Evolutionary conservation across 2,329 filamentous ascomycete species (phyloP), one percentile per base, ranked within the genome.

Genomic region (Chrysoporthe puriensis): DNA sequence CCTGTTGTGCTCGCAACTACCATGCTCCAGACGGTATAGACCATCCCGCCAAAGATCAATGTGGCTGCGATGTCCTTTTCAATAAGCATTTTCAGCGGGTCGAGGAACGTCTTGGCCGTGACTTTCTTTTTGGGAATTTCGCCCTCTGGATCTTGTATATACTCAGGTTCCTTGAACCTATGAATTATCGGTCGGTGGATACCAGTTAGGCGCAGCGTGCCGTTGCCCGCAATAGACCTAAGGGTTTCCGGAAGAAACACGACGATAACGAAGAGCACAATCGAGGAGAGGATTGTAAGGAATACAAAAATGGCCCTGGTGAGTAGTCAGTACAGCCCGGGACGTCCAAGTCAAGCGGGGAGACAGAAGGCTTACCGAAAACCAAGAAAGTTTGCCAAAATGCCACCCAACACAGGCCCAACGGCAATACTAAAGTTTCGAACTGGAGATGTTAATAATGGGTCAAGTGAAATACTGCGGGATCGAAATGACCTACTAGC

Each of bases 1-100:
- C 74, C 74, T 0, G 79, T 78, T 1, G 81, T 84, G 14, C 76
- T 80, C 2, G 81, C 79, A 1, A 80, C 82, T 5, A 84, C 78
- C 81, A 84, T 84, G 40, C 77, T 81, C 81, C 81, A 84, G 14
- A 82, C 77, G 0, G 82, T 78, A 69, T 83, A 85, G 1, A 82
- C 76, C 6, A 82, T 76, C 11, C 77, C 77, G 57, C 81, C 80
- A 54, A 79, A 84, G 63, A 82, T 72, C 0, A 84, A 71, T 4
- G 77, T 79, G 56, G 79, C 73, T 57, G 82, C 76, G 18, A 84
- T 79, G 63, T 84, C 82, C 69, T 83, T 83, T 66, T 85, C 79
- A 9, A 72, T 69, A 3, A 85, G 75, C 65, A 82, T 78, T 16
- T 71, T 73, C 3, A 85, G 71, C 0, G 82, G 81, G 7, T 75